Conservation (phyloP, 2,329 filamentous ascomycete genomes). For the Fusarium redolens region DNA sequence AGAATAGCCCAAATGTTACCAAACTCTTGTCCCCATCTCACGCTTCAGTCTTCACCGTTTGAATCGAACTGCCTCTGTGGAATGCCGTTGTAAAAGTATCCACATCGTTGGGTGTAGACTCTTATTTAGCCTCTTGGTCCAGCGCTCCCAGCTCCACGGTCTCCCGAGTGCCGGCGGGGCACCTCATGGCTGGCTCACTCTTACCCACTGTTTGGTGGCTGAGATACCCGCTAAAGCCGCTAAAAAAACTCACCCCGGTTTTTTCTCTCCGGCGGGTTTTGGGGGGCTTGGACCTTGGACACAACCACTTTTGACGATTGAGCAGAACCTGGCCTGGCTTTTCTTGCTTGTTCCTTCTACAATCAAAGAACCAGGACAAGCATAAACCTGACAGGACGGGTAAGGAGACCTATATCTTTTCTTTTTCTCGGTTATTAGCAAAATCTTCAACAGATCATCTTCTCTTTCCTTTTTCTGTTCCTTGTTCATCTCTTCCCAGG, state of each 20-base stretch:
- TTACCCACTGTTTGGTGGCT: constrained; percentile 31
- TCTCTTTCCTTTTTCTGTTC: background rate
- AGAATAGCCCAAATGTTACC: constrained; percentile 2
- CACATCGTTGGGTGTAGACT: constrained; percentile 3
- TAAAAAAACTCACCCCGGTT: constrained; percentile 28
- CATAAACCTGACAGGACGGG: constrained; percentile 1
- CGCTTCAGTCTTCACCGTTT: constrained; percentile 21
- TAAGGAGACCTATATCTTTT: background rate
- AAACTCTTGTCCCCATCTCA: background rate
- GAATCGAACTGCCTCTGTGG: constrained; percentile 3
- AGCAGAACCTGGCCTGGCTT: background rate
- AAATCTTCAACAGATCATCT: background rate
- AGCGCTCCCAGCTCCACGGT: background rate
- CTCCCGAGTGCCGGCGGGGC: constrained; percentile 22
- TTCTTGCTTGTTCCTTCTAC: background rate
- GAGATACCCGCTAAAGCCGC: constrained; percentile 31
- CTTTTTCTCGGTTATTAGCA: constrained; percentile 9
- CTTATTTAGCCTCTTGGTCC: constrained; percentile 23
- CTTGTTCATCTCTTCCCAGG: background rate
- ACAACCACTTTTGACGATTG: constrained; percentile 20
- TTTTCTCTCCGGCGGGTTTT: constrained; percentile 1
- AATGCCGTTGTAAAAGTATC: constrained; percentile 26
- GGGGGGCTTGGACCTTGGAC: constrained; percentile 12
- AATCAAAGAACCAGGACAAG: constrained; percentile 1
- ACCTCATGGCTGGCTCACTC: background rate